Evolutionary conservation across 148 eudicot genomes (phyloP).

Genomic region (Arctostaphylos glauca): DNA sequence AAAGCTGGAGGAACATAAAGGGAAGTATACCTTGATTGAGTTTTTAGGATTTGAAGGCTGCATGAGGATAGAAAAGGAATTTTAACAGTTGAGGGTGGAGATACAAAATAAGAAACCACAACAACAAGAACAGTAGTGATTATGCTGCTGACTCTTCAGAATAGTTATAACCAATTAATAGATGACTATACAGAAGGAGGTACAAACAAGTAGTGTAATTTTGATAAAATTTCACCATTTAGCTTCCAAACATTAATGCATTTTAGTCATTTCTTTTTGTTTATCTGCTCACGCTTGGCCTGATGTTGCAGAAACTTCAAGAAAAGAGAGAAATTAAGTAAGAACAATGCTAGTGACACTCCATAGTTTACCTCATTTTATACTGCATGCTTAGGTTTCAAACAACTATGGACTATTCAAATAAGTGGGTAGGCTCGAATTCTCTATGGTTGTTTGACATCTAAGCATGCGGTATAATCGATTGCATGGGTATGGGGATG

Average conservation of each 20-base stretch:
- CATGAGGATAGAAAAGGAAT: not conserved
- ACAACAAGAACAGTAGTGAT: not conserved
- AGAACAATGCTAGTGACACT: no score
- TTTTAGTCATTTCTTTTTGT: no score
- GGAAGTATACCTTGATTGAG: not conserved
- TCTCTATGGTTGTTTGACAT: no score
- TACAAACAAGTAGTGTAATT: not conserved
- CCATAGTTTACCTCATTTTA: no score
- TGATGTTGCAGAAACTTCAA: no score
- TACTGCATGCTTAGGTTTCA: no score
- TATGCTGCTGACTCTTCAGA: not conserved
- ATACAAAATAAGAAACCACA: not conserved
- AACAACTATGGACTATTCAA: no score
- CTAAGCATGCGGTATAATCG: no score
- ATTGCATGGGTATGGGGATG: no score
- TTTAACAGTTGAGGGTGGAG: not conserved
- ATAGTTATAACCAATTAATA: not conserved
- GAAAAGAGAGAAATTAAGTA: no score
- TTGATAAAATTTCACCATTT: not conserved
- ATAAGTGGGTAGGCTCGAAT: no score
- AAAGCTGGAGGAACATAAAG: not conserved
- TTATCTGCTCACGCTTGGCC: no score
- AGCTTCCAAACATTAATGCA: not conserved
- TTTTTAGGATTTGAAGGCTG: slow-evolving; percentile 4
- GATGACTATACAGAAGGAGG: not conserved